phyloP scores from a whole-genome alignment of 352 stramenopile genomes.

The Plasmopara halstedii region DNA sequence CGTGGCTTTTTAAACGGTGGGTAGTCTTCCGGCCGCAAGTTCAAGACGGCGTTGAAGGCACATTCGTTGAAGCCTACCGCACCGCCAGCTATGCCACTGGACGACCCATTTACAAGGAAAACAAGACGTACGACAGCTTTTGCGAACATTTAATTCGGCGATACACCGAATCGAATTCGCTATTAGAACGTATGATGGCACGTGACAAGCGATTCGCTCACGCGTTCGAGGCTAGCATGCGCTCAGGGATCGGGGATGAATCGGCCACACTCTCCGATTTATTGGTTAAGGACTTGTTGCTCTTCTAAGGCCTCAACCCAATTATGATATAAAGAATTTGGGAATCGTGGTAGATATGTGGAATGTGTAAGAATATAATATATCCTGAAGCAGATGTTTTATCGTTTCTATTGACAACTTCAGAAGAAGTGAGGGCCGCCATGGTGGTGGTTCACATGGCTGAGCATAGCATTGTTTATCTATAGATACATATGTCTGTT shows the following conservation, averaged over 20 bases:
- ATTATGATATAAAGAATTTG: no score
- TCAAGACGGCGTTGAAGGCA: slow-evolving; percentile 66
- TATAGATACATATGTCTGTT: slow-evolving; percentile 79
- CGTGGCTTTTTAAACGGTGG: slow-evolving; percentile 85
- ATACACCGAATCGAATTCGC: slow-evolving; percentile 77
- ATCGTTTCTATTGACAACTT: no score
- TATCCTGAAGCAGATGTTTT: no score
- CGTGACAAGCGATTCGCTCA: slow-evolving; percentile 66
- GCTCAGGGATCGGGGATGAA: slow-evolving; percentile 36
- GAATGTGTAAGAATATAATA: slow-evolving; percentile 5
- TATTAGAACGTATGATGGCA: slow-evolving; percentile 81
- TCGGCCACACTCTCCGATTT: slow-evolving; percentile 63
- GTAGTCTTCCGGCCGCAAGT: slow-evolving; percentile 74
- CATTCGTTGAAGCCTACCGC: slow-evolving; percentile 74
- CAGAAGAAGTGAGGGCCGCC: no score
- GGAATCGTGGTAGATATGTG: neutral
- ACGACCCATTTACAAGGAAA: slow-evolving; percentile 81
- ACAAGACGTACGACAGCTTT: slow-evolving; percentile 87
- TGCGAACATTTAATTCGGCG: slow-evolving; percentile 83
- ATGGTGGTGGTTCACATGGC: neutral
- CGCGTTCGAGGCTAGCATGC: slow-evolving; percentile 29
- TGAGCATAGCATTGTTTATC: slow-evolving; percentile 6
- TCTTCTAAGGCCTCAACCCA: no score
- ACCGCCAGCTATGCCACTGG: slow-evolving; percentile 80
- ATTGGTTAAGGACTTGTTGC: slow-evolving; percentile 81